phyloP scores from a whole-genome alignment of 148 eudicot genomes.

The Gaultheria prostrata region DNA sequence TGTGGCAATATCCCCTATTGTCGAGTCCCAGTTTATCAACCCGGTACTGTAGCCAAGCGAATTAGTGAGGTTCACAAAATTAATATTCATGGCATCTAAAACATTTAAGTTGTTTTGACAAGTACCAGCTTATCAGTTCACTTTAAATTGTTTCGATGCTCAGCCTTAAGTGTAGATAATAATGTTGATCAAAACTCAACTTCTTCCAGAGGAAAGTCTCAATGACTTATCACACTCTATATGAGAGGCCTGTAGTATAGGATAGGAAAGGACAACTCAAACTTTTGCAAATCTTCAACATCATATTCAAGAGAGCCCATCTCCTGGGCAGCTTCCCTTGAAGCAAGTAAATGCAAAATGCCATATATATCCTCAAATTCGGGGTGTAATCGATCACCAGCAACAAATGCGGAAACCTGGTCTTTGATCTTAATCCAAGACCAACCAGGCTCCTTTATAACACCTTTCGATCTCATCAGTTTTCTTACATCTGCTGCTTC shows the following conservation, averaged over 20 bases:
- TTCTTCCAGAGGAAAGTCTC: slow-evolving; percentile 12
- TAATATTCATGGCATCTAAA: neutral
- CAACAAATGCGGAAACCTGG: slow-evolving; percentile 63
- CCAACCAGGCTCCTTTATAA: slow-evolving; percentile 87
- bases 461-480: slow-evolving; percentile 68
- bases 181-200: neutral
- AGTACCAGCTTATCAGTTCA: neutral
- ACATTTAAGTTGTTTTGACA: neutral
- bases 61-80: slow-evolving; percentile 1
- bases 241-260: neutral
- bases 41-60: slow-evolving; percentile 34
- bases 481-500: slow-evolving; percentile 83
- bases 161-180: neutral
- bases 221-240: neutral
- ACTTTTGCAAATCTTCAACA: slow-evolving; percentile 15
- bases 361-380: slow-evolving; percentile 42
- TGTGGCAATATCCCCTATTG: slow-evolving; percentile 21
- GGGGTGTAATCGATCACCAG: slow-evolving; percentile 67
- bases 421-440: slow-evolving; percentile 81
- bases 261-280: slow-evolving; percentile 7
- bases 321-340: slow-evolving; percentile 39
- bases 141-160: neutral
- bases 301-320: slow-evolving; percentile 29
- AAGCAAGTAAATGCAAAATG: slow-evolving; percentile 52
- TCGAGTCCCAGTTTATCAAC: slow-evolving; percentile 31